Evolutionary conservation across 2,329 filamentous ascomycete species (phyloP).

Genomic region (Plenodomus lindquistii): DNA sequence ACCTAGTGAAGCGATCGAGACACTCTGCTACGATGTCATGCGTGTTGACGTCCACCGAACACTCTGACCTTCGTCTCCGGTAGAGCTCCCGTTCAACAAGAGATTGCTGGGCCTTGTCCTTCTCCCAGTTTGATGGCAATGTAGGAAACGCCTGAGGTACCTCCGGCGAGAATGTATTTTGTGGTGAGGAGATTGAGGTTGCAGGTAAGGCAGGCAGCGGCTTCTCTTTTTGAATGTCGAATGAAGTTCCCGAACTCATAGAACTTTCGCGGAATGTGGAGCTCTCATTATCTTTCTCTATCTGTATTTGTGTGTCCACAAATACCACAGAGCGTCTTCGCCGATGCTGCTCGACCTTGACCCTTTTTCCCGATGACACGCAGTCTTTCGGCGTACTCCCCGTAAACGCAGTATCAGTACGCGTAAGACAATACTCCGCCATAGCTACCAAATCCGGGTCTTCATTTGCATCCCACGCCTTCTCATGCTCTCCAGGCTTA

Average conservation of each 20-base stretch:
- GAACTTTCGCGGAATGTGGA: too few species aligned
- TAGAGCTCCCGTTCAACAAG: too few species aligned
- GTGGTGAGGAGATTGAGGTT: neutral
- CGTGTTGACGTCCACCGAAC: neutral
- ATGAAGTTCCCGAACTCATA: neutral
- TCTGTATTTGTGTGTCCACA: too few species aligned
- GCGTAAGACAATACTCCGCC: neutral
- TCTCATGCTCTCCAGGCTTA: neutral
- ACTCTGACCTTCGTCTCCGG: too few species aligned
- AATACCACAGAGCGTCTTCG: neutral
- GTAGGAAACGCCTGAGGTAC: too few species aligned
- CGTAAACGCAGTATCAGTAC: neutral
- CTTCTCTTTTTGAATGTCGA: neutral
- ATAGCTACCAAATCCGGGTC: neutral
- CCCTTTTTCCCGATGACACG: too few species aligned
- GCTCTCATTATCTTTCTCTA: too few species aligned
- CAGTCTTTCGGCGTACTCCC: too few species aligned
- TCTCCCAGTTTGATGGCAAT: neutral
- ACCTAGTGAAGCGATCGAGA: neutral
- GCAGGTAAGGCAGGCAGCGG: neutral
- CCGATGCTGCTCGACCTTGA: too few species aligned
- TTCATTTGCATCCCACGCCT: neutral
- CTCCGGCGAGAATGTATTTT: too few species aligned
- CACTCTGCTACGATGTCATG: neutral
- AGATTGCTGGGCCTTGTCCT: too few species aligned